Base-by-base conservation (phyloP, 345 rosid species). In the Lenwebbia sp. region DNA sequence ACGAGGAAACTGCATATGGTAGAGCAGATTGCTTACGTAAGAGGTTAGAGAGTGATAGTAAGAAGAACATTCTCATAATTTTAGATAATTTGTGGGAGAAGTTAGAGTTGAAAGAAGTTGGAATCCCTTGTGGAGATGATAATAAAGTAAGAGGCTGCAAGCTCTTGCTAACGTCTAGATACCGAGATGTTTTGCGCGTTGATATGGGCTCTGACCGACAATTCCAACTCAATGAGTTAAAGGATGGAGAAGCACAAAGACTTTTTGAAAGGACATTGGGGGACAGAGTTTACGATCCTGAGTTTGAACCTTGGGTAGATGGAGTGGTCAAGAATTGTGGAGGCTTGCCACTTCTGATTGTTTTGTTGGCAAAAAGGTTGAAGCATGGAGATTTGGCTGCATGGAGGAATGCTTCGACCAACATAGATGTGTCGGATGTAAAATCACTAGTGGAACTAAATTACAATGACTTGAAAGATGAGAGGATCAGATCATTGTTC, bases 11-110 rank as follows among this genome's bases (percentile, higher is more conserved):
- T 54, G 82, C 1, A 0, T 0, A 3, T 2, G 86, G 26, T 9
- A 85, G 90, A 55, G 90, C 89, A 23, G 3, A 52, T 5, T n/a
- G 81, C 37, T 60, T 89, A 12, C 5, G 76, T 2, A 8, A 4
- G 2, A 26, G 82, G 49, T 22, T 90, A 51, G 84, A 25, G 60
- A 30, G n/a, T 5, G 13, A 10, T 10, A 0, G n/a, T 52, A 52
- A 57, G 44, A 44, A 83, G 55, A 88, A 52, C 2, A 9, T 87
- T 40, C 88, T 90, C 52, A 81, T 92, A 7, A 87, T 92, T 62
- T 74, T 92, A 10, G 92, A 92, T 54, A 52, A 89, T 56, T 17
- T 92, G 1, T 87, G 91, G 91, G 21, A 75, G 4, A 54, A 28
- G 11, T 1, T 90, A 11, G 75, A 90, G 5, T 40, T 88, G 57